Base-by-base conservation (phyloP, 2,329 filamentous ascomycete genomes). In the Coniochaeta sp. region DNA sequence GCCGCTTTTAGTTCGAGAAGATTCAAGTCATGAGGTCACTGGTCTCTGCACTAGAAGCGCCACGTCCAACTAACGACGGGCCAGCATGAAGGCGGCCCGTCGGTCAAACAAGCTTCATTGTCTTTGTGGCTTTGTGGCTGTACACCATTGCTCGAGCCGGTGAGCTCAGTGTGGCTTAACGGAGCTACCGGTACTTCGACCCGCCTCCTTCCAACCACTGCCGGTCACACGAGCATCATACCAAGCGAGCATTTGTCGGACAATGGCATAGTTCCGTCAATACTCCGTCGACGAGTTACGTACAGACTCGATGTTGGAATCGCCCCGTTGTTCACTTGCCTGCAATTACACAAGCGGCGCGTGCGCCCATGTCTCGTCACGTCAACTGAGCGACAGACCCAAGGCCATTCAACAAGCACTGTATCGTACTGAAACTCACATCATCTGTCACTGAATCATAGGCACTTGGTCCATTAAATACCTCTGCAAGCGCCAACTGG, bases 21-120 rank as follows among this genome's bases (percentile, higher is more conserved):
- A n/a, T n/a, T 40, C 35, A 42, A 42, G 38, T 42, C 38, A 42
- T 42, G 38, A 42, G 38, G 38, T 42, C 38, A 42, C 38, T 14
- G 12, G 20, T 20, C 8, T 10, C 18, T 2, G 18, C 38, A 26
- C 38, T 42, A 42, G 6, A 24, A 42, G 20, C 38, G 38, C 38
- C 38, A 42, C 38, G 38, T 42, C 38, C 38, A n/a, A 42, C 38
- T 42, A 42, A 13, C 20, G 10, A 22, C 38, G 38, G 18, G 38
- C 20, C 6, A 26, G 18, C 18, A 42, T 42, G 20, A 24, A 24
- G 3, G 18, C 38, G 38, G 38, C 10, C 38, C 38, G 38, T 26
- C 20, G 6, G n/a, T n/a, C n/a, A n/a, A n/a, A n/a, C n/a, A 42
- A 24, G n/a, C 26, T 26, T 12, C 38, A 42, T n/a, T n/a, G 4